Evolutionary conservation across 129 eudicot genomes (phyloP).

Genomic region (sunflower (Helianthus annuus)): HanXRQr2.0-SUNRISE NC_035438.2:9458821-9459320

Average conservation of each 20-base stretch:
- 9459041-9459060: constrained; percentile 82
- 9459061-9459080: constrained; percentile 64
- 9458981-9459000: constrained; percentile 60
- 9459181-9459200: constrained; percentile 51
- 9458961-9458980: constrained; percentile 80
- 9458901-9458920: constrained; percentile 12
- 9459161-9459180: constrained; percentile 53
- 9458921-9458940: constrained; percentile 42
- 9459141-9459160: constrained; percentile 80
- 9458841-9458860: constrained; percentile 53
- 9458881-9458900: constrained; percentile 49
- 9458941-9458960: constrained; percentile 79
- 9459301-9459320: constrained; percentile 46
- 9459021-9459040: constrained; percentile 73
- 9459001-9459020: constrained; percentile 57
- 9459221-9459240: constrained; percentile 45
- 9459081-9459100: constrained; percentile 53
- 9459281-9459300: constrained; percentile 32
- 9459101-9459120: constrained; percentile 75
- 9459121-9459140: constrained; percentile 83
- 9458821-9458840: constrained; percentile 86
- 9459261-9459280: constrained; percentile 88
- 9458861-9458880: constrained; percentile 41
- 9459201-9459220: constrained; percentile 55
- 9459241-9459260: constrained; percentile 76